Percentiles rank a stretch among this genome's conserved stretches.
Evolutionary conservation across 1,284 basidiomycete genomes (phyloP).

Genomic region (Austroboletus rostrupii): DNA sequence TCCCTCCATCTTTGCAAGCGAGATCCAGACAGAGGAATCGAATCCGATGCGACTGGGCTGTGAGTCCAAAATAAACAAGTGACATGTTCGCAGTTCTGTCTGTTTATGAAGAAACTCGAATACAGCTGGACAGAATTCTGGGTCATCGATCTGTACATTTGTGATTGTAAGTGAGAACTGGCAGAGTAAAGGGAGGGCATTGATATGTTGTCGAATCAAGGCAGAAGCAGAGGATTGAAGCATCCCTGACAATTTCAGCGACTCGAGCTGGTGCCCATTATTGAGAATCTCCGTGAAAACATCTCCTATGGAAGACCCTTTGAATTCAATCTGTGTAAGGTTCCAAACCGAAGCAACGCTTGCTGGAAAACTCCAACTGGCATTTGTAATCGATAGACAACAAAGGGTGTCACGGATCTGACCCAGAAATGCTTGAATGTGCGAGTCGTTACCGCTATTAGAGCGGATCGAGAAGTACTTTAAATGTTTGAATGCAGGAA

Average conservation of each 20-base stretch:
- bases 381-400: constrained; percentile 52
- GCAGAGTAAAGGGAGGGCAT: constrained; percentile 53
- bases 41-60: constrained; percentile 55
- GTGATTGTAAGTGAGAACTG: constrained; percentile 57
- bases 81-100: constrained; percentile 46
- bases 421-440: constrained; percentile 45
- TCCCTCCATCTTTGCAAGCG: constrained; percentile 52
- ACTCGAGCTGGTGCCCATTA: constrained; percentile 60
- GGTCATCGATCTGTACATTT: constrained; percentile 43
- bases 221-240: constrained; percentile 47
- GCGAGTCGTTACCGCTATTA: constrained; percentile 37
- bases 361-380: constrained; percentile 53
- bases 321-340: constrained; percentile 60
- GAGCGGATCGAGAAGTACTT: constrained; percentile 52
- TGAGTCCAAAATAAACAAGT: constrained; percentile 47
- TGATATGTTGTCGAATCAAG: constrained; percentile 44
- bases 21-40: constrained; percentile 64
- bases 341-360: constrained; percentile 54
- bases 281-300: constrained; percentile 57
- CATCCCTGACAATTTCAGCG: constrained; percentile 49
- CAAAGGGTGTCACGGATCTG: constrained; percentile 50
- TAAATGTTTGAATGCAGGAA: constrained; percentile 56
- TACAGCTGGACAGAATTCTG: constrained; percentile 62
- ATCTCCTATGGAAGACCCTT: constrained; percentile 49
- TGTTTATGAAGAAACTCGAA: constrained; percentile 60